Base-by-base conservation (phyloP, 495 filamentous ascomycete species). In the Penicillium malachiteum region DNA sequence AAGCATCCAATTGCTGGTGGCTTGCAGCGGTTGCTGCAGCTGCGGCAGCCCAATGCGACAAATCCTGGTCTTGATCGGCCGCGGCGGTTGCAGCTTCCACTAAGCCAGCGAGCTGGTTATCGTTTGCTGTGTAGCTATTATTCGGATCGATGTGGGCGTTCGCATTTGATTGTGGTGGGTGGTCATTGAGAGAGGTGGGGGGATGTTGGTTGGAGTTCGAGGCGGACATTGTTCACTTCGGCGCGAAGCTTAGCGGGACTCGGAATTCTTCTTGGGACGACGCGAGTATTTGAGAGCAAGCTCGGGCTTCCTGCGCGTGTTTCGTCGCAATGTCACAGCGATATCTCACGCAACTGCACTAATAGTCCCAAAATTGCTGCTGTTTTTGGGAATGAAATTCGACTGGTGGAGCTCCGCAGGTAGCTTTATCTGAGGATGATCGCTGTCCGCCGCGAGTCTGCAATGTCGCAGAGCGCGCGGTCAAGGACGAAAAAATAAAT, bases 11-110 rank as follows among this genome's bases (percentile, higher is more conserved):
- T 34, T 77, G 74, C 45, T 72, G 67, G 34, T 71, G 67, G 5
- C 71, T 67, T 8, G 71, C 70, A n/a, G 70, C 69, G 11, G 71
- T 71, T 1, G 72, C 69, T 7, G 73, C 72, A 4, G 68, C 70
- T 7, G 73, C 72, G 0, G 72, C 68, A 10, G 75, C 71, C 69
- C 72, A 75, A 41, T 79, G 69, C 31, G 73, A 73, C 16, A 73
- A 71, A 40, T 78, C 77, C 57, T 81, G 71, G 41, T 78, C 77
- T 59, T 82, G 78, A 11, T 73, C 77, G 32, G 79, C 79, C 21
- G 79, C 79, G 0, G 77, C 76, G 2, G 77, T 81, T 0, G 79
- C 79, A 46, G 79, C 79, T 60, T 82, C 75, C 6, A 82, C 73
- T 46, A 82, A 52, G 8, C 77, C 79, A 1, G 78, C 79, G n/a